Evolutionary conservation across 192 early-diverging fungal species (phyloP).

Genomic region (Rhizophagus sp.): DNA sequence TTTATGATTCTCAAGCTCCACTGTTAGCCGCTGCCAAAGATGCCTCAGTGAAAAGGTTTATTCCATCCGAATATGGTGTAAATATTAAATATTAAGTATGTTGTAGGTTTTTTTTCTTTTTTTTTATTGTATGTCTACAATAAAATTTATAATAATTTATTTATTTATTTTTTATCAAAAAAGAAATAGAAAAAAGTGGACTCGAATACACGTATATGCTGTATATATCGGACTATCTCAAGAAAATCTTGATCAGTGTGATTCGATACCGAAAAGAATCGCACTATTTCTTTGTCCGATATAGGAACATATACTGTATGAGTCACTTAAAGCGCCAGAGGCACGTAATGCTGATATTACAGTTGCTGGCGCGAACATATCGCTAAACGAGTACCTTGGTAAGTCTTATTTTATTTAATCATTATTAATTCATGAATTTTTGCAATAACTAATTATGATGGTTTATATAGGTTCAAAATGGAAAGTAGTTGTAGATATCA

Average conservation of each 20-base stretch:
- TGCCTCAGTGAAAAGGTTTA: conserved; percentile 19
- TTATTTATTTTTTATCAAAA: no score
- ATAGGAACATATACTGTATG: neutral
- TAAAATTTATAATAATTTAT: neutral
- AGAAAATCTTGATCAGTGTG: neutral
- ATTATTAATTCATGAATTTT: no score
- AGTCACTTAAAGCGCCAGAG: neutral
- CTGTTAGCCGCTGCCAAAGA: no score
- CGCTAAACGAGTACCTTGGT: no score
- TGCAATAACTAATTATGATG: no score
- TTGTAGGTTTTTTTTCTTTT: neutral
- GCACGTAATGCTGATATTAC: neutral
- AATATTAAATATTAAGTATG: neutral
- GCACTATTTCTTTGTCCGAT: neutral
- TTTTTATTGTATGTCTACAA: neutral
- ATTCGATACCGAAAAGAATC: neutral
- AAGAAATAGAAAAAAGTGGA: conserved; percentile 18
- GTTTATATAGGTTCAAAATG: no score
- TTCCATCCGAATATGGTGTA: no score
- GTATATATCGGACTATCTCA: neutral
- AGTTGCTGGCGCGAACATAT: neutral
- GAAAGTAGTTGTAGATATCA: no score
- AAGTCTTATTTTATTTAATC: no score
- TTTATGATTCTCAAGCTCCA: neutral
- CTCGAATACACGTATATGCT: conserved; percentile 17